Base-by-base conservation (phyloP, 768 basidiomycete genomes). In the Termitomyces heimii region DNA sequence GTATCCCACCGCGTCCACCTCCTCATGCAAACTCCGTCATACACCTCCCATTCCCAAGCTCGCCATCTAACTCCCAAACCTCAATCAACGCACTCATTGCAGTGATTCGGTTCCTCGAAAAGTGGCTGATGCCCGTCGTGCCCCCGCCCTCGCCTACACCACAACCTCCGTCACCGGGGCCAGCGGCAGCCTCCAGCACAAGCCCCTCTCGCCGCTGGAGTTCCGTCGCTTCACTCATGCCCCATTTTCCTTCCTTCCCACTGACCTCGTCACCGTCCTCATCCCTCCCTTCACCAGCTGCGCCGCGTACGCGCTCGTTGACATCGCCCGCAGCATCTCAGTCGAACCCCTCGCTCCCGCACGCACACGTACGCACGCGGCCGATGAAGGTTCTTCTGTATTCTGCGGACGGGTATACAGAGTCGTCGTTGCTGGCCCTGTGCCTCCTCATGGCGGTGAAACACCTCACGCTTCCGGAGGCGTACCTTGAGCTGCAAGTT, bases 361-460 rank as follows among this genome's bases (percentile, higher is more conserved):
- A 29, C n/a, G 57, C 64, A 29, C 66, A 68, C 32, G 65, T 70
- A 55, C 82, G 78, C 59, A 80, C 82, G 29, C 76, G 80, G 31
- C 89, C 88, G 5, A 74, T 85, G 54, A 91, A 92, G 67, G 74
- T 94, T 54, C 79, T 94, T 60, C 69, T 94, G 29, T 90, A 92
- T 70, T 89, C 87, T 18, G 81, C 86, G 18, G 93, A 95, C 68
- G 93, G 92, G 49, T 94, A 96, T 74, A 98, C 96, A 24, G 95
- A 98, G 70, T 89, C 91, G 10, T 89, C 88, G 26, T 85, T 95
- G 6, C 84, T 93, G 53, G 94, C 94, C 22, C 77, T 98, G 53
- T 84, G 84, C 61, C 82, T 96, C 51, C 75, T 97, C 60, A 98
- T 98, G 94, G 83, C 82, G 26, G 73, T 85, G 53, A 82, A 81